Conservation (phyloP, 257 asterid species). For the Ilex aquifolium region DNA sequence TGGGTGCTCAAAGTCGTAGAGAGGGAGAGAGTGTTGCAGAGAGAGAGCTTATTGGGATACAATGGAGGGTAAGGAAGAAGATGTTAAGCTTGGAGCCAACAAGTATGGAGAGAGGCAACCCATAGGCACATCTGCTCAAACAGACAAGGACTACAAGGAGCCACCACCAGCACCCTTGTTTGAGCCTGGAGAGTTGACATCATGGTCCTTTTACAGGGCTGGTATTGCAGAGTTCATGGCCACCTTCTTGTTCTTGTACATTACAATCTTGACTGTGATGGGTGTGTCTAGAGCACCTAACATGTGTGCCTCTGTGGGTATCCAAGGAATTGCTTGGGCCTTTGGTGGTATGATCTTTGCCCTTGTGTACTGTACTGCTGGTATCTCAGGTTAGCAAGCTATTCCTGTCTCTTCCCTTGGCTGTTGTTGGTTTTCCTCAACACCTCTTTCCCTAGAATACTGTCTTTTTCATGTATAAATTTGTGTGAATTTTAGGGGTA, state of each 20-base stretch:
- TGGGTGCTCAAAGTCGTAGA: too few relatives aligned
- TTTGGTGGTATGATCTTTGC: constrained; percentile 58
- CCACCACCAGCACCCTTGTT: constrained; percentile 47
- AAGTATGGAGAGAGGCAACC: constrained; percentile 40
- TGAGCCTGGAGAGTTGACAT: constrained; percentile 45
- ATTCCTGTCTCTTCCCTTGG: neutral
- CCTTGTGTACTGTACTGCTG: constrained; percentile 53
- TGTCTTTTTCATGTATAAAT: too few relatives aligned
- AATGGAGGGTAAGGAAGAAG: constrained; percentile 48
- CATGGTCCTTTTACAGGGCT: constrained; percentile 53
- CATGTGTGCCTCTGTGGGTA: constrained; percentile 43
- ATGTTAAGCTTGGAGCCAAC: constrained; percentile 48
- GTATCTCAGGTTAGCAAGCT: constrained; percentile 35
- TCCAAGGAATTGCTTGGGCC: constrained; percentile 53
- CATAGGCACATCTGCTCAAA: constrained; percentile 43
- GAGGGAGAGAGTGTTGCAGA: neutral
- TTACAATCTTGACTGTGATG: constrained; percentile 44
- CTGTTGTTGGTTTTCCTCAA: too few relatives aligned
- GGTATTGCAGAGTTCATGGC: constrained; percentile 52
- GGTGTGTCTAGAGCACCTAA: constrained; percentile 31
- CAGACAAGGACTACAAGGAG: constrained; percentile 43
- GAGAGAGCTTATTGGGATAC: neutral
- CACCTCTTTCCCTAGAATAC: too few relatives aligned
- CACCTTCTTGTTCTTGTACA: constrained; percentile 43
- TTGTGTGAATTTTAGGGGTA: too few relatives aligned